Conservation (phyloP, 2,329 filamentous ascomycete species). For the Arthrobotrys pseudoclavata region DNA sequence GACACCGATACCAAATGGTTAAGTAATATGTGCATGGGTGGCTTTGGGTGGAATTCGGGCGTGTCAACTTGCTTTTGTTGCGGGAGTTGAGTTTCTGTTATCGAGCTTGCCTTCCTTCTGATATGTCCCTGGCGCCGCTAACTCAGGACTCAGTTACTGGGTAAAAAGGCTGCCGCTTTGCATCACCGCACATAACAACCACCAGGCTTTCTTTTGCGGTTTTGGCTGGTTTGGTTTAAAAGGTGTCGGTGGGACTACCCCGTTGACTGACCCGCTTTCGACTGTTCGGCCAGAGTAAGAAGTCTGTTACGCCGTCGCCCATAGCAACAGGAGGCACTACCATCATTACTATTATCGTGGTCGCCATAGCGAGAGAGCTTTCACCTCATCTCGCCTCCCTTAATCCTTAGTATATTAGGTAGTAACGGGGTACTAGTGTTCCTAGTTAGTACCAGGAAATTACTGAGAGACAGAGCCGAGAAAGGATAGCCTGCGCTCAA, state of each 20-base stretch:
- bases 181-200: conserved; percentile 28
- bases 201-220: conserved; percentile 14
- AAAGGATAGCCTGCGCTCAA: conserved; percentile 22
- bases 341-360: conserved; percentile 5
- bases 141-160: neutral
- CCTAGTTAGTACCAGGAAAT: conserved; percentile 8
- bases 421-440: neutral
- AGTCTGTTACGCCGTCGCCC: conserved; percentile 47
- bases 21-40: conserved; percentile 23
- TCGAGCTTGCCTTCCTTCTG: conserved; percentile 42
- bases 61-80: conserved; percentile 32
- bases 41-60: conserved; percentile 3
- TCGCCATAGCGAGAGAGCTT: conserved; percentile 4
- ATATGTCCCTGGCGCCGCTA: conserved; percentile 27
- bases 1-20: conserved; percentile 23
- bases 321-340: conserved; percentile 46
- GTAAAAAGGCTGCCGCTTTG: conserved; percentile 13
- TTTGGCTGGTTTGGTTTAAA: conserved; percentile 26
- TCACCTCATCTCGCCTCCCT: conserved; percentile 25
- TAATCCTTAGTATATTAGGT: neutral
- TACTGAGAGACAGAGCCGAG: conserved; percentile 22
- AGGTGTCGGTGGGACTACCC: conserved; percentile 23
- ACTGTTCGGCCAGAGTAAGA: conserved; percentile 7
- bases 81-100: conserved; percentile 25
- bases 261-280: conserved; percentile 17